Conservation (phyloP, 2,329 filamentous ascomycete genomes). For the Aspergillus oerlinghausenensis region DNA sequence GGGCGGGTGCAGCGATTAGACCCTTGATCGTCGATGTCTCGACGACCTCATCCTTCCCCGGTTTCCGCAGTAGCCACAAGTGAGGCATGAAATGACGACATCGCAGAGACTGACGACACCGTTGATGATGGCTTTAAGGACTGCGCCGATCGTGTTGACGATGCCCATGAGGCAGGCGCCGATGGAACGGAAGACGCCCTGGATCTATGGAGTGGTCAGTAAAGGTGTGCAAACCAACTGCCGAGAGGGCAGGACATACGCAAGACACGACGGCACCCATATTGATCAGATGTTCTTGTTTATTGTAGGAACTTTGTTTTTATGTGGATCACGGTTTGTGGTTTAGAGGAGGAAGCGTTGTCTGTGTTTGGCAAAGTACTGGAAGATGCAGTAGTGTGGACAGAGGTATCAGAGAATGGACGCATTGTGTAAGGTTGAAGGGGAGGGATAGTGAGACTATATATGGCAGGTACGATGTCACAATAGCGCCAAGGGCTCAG, state of each 20-base stretch:
- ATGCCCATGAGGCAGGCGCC: constrained; percentile 64
- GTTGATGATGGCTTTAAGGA: constrained; percentile 63
- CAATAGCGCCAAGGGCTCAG: neutral
- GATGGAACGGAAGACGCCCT: constrained; percentile 58
- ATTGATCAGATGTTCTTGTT: constrained; percentile 31
- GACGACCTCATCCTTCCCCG: constrained; percentile 25
- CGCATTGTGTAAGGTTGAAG: constrained; percentile 17
- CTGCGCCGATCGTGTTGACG: constrained; percentile 60
- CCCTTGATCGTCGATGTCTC: constrained; percentile 18
- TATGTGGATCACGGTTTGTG: constrained; percentile 12
- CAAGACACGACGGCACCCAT: constrained; percentile 85
- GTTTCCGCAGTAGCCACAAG: constrained; percentile 38
- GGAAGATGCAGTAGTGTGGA: constrained; percentile 26
- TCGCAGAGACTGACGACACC: constrained; percentile 62
- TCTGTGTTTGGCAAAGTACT: constrained; percentile 14
- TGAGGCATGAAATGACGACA: constrained; percentile 63
- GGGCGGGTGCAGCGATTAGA: constrained; percentile 7
- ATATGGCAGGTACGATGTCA: constrained; percentile 2
- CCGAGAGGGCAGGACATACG: constrained; percentile 54
- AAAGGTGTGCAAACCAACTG: neutral
- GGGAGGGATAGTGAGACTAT: constrained; percentile 4
- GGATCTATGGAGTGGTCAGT: constrained; percentile 44
- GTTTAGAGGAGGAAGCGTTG: constrained; percentile 6
- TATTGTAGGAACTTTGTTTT: constrained; percentile 4
- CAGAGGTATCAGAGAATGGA: constrained; percentile 26